A percentile compares a stretch with the other conserved stretches of the same genome.
Evolutionary conservation across 2,329 filamentous ascomycete genomes (phyloP).

Genomic region (Exophiala oligosperma): DNA sequence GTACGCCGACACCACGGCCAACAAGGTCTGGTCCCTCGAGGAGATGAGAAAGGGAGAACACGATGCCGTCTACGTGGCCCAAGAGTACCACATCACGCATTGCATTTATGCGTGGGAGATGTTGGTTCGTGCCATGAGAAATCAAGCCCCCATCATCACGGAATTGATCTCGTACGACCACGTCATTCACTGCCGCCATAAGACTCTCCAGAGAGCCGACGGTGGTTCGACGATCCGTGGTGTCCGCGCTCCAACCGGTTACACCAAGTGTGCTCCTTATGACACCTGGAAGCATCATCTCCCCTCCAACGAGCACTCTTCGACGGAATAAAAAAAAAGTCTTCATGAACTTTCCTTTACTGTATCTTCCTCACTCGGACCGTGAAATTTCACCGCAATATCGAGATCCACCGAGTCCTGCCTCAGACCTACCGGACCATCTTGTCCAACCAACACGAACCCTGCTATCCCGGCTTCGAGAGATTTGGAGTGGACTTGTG

Average conservation of each 20-base stretch:
- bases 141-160: constrained; percentile 24
- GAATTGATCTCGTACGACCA: constrained; percentile 31
- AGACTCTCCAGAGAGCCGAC: constrained; percentile 28
- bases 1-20: constrained; percentile 24
- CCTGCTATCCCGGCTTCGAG: too few relatives aligned
- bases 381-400: too few relatives aligned
- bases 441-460: too few relatives aligned
- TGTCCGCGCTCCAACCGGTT: constrained; percentile 29
- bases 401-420: too few relatives aligned
- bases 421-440: too few relatives aligned
- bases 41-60: constrained; percentile 29
- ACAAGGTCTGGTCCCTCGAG: constrained; percentile 16
- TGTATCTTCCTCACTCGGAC: too few relatives aligned
- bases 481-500: too few relatives aligned
- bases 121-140: constrained; percentile 29
- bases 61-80: constrained; percentile 27
- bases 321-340: constrained; percentile 11
- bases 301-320: constrained; percentile 26
- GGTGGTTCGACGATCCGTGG: constrained; percentile 24
- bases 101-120: constrained; percentile 30
- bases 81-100: constrained; percentile 28
- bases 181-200: constrained; percentile 29
- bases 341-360: too few relatives aligned
- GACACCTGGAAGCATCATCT: constrained; percentile 27
- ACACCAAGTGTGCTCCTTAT: constrained; percentile 26